A percentile compares a stretch with the other conserved stretches of the same genome.
phyloP scores from a whole-genome alignment of 1,284 basidiomycete genomes.

The Cerrena zonata region DNA sequence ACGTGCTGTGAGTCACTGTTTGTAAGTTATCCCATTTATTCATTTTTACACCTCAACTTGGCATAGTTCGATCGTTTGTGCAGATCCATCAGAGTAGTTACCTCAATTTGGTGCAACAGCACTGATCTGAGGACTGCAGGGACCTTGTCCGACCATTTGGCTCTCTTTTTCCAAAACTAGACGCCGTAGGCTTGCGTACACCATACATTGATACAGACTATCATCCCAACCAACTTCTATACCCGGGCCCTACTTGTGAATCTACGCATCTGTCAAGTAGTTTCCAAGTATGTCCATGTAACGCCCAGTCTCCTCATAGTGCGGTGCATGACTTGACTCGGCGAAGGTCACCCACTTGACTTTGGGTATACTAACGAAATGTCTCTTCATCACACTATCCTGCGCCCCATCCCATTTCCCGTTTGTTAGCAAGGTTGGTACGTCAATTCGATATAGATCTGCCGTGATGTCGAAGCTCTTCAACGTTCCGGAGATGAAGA shows the following conservation, averaged over 20 bases:
- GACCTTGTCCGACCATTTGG: too few species aligned
- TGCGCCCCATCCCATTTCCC: constrained; percentile 46
- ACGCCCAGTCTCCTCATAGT: constrained; percentile 26
- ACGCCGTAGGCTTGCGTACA: neutral
- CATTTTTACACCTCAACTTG: too few species aligned
- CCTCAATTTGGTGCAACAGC: too few species aligned
- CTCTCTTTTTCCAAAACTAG: too few species aligned
- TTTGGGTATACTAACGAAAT: constrained; percentile 38
- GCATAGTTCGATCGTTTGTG: too few species aligned
- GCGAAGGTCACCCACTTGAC: constrained; percentile 27
- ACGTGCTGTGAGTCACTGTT: neutral
- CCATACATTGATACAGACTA: neutral
- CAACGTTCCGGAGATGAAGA: constrained; percentile 42
- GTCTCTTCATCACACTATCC: constrained; percentile 40
- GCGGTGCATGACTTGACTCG: constrained; percentile 24
- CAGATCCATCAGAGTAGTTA: too few species aligned
- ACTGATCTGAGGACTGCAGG: too few species aligned
- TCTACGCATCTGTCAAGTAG: constrained; percentile 9
- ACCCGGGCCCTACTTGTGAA: neutral
- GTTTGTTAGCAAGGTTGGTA: constrained; percentile 46
- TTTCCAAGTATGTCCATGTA: constrained; percentile 19
- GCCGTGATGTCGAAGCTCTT: constrained; percentile 39
- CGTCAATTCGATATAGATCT: constrained; percentile 39
- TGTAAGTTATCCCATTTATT: neutral
- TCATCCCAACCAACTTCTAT: neutral